These are phyloP conservation scores for Colletotrichum sublineola DNA, from an alignment of 2,329 filamentous ascomycete genomes.

Conservation along the genomic window DNA sequence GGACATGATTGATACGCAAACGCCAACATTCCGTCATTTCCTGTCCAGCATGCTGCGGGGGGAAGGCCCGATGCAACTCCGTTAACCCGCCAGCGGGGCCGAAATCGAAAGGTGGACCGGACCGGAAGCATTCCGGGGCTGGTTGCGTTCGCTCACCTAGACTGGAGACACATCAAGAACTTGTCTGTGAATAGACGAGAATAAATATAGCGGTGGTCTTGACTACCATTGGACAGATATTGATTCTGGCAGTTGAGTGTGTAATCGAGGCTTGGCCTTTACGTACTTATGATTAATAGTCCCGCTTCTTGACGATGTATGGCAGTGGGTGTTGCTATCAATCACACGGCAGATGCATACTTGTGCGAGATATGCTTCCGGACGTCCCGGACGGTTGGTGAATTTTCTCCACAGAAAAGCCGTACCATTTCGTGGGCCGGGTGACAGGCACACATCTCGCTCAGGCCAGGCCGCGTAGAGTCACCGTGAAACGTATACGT, in stretches of 20 bases:
- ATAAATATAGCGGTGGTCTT: not conserved
- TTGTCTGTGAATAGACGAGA: not conserved
- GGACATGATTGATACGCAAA: not conserved
- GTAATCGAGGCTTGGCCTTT: not conserved
- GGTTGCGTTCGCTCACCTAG: not conserved
- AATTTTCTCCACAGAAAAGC: not conserved
- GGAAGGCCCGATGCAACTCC: not conserved
- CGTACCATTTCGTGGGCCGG: not conserved
- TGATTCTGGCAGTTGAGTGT: not conserved
- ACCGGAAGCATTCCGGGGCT: not conserved
- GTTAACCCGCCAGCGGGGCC: slow-evolving; percentile 21
- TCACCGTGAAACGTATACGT: not conserved
- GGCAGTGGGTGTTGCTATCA: not conserved
- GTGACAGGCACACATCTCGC: not conserved
- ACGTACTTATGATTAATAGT: not conserved
- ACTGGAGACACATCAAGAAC: not conserved
- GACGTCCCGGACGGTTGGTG: not conserved
- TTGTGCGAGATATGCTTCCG: not conserved
- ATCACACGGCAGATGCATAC: not conserved
- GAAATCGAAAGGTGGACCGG: not conserved
- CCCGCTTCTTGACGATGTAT: not conserved
- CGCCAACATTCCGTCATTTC: not conserved
- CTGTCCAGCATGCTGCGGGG: not conserved
- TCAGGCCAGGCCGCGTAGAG: not conserved
- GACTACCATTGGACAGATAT: not conserved